phyloP scores from a whole-genome alignment of 2,329 filamentous ascomycete genomes.

The Byssochlamys sp. region DNA sequence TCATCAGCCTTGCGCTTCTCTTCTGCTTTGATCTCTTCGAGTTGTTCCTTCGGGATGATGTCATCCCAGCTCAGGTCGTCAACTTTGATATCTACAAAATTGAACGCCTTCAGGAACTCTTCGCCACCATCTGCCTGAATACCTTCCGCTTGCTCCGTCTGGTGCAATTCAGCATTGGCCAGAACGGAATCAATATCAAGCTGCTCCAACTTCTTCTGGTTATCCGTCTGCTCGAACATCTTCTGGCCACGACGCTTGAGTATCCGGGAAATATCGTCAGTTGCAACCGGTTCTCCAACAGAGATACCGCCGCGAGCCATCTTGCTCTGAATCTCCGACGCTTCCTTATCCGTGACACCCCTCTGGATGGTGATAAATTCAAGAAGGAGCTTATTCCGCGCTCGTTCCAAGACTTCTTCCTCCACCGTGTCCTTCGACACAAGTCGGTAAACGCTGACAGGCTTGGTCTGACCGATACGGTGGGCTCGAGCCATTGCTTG shows the following conservation, averaged over 20 bases:
- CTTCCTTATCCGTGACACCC: conserved; percentile 86
- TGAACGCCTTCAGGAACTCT: conserved; percentile 79
- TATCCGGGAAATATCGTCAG: conserved; percentile 90
- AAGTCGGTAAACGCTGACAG: conserved; percentile 89
- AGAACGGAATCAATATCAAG: conserved; percentile 95
- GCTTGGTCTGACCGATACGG: conserved; percentile 90
- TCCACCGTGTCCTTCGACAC: conserved; percentile 98
- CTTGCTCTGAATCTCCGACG: conserved; percentile 73
- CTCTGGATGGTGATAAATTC: conserved; percentile 96
- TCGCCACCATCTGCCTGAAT: conserved; percentile 93
- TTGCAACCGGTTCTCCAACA: conserved; percentile 70
- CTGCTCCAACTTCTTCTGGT: conserved; percentile 92
- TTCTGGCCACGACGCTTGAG: conserved; percentile 96
- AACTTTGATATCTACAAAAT: conserved; percentile 96
- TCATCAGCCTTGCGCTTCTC: conserved; percentile 78
- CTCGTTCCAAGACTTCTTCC: conserved; percentile 91
- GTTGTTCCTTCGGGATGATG: conserved; percentile 88
- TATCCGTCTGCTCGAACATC: conserved; percentile 95
- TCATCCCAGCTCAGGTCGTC: conserved; percentile 91
- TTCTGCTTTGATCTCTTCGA: conserved; percentile 79
- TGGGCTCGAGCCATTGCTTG: conserved; percentile 98
- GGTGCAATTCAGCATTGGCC: conserved; percentile 91
- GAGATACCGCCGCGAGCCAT: conserved; percentile 53
- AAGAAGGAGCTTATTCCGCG: conserved; percentile 91
- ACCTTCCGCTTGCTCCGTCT: conserved; percentile 88